A percentile compares a stretch with the other conserved stretches of the same genome.
These are phyloP conservation scores for Brettanomyces anomalus DNA, from an alignment of 805 yeast genomes.

Conservation along the genomic window DNA sequence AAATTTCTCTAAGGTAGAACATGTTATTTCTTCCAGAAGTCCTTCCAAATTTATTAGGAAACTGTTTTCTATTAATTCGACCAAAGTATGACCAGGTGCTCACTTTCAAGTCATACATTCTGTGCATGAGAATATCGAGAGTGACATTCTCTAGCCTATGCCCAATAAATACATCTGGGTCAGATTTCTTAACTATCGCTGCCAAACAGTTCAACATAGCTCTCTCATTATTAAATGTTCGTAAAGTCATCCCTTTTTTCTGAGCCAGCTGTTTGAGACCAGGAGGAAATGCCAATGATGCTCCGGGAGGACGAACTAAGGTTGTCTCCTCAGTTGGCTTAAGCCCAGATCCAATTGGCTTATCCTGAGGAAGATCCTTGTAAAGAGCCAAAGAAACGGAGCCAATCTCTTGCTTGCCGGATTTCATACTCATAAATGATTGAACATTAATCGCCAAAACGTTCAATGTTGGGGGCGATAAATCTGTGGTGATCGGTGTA, in stretches of 20 bases:
- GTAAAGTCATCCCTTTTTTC: slow-evolving; percentile 41
- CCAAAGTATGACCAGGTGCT: slow-evolving; percentile 77
- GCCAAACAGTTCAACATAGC: slow-evolving; percentile 66
- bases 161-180: slow-evolving; percentile 88
- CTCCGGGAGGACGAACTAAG: slow-evolving; percentile 70
- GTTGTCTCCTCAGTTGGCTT: slow-evolving; percentile 59
- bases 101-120: slow-evolving; percentile 70
- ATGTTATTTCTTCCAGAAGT: slow-evolving; percentile 39
- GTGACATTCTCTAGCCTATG: slow-evolving; percentile 76
- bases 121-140: slow-evolving; percentile 69
- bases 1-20: slow-evolving; percentile 52
- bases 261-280: slow-evolving; percentile 59
- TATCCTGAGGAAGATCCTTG: slow-evolving; percentile 62
- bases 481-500: slow-evolving; percentile 30
- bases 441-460: slow-evolving; percentile 71
- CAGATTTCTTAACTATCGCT: slow-evolving; percentile 60
- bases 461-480: slow-evolving; percentile 58
- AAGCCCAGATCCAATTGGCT: slow-evolving; percentile 54
- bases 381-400: slow-evolving; percentile 73
- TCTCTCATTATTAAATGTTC: slow-evolving; percentile 64
- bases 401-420: slow-evolving; percentile 78
- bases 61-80: slow-evolving; percentile 62
- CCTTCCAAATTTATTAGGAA: slow-evolving; percentile 70
- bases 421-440: slow-evolving; percentile 65
- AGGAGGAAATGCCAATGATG: slow-evolving; percentile 56